These are phyloP conservation scores for Kitagawia praeruptora DNA, from an alignment of 129 eudicot species.

Conservation along the genomic window DNA sequence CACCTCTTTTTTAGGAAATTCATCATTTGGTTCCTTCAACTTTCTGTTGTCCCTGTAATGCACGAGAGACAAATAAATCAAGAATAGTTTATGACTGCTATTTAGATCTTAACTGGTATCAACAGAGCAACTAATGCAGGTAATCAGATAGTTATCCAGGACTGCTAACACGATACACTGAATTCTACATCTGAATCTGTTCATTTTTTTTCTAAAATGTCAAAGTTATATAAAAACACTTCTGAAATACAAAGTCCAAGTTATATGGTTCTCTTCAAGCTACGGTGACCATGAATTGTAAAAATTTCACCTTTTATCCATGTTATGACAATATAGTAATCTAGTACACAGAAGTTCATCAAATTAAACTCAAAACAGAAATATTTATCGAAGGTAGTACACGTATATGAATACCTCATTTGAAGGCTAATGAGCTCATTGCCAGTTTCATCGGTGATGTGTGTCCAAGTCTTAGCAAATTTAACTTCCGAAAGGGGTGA, in stretches of 20 bases:
- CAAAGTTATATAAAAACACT: neutral
- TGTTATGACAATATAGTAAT: neutral
- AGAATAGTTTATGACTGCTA: neutral
- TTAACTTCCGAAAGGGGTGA: constrained; percentile 36
- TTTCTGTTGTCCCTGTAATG: constrained; percentile 37
- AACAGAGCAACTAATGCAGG: neutral
- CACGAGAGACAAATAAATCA: neutral
- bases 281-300: neutral
- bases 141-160: neutral
- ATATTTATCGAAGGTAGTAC: neutral
- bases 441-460: constrained; percentile 53
- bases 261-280: neutral
- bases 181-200: neutral
- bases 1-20: constrained; percentile 34
- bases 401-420: constrained; percentile 48
- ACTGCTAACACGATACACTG: neutral
- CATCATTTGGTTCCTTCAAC: constrained; percentile 22
- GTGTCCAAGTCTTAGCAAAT: constrained; percentile 42
- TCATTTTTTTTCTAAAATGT: neutral
- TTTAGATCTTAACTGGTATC: neutral
- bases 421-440: constrained; percentile 57
- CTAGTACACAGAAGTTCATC: neutral
- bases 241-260: neutral
- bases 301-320: neutral
- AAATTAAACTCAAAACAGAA: neutral